phyloP scores from a whole-genome alignment of 1,139 yeast species.

The Scheffersomyces cryptocercus region DNA sequence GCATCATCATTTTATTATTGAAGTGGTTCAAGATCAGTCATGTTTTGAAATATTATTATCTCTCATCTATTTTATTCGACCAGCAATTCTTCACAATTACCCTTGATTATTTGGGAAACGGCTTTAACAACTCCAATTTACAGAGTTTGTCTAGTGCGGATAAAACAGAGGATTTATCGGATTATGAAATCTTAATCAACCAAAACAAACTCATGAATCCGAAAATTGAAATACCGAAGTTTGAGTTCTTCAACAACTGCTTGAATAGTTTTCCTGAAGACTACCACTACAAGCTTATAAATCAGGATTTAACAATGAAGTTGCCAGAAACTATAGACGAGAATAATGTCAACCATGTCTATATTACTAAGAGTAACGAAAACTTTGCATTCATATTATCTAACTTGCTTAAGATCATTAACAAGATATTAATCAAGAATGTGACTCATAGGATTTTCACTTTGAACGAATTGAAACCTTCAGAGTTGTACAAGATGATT shows the following conservation, averaged over 20 bases:
- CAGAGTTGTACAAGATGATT: constrained; percentile 47
- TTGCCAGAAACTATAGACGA: constrained; percentile 28
- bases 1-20: constrained; percentile 52
- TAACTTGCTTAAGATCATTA: constrained; percentile 45
- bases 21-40: constrained; percentile 84
- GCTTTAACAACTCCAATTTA: constrained; percentile 38
- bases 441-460: constrained; percentile 56
- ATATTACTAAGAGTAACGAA: constrained; percentile 36
- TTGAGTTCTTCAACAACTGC: constrained; percentile 49
- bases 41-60: constrained; percentile 73
- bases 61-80: constrained; percentile 74
- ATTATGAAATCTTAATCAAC: constrained; percentile 35
- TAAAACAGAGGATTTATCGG: constrained; percentile 22
- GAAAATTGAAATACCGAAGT: constrained; percentile 35
- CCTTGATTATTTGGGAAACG: constrained; percentile 39
- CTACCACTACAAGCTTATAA: constrained; percentile 27
- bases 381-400: constrained; percentile 46
- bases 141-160: constrained; percentile 19
- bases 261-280: constrained; percentile 18
- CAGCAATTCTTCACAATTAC: constrained; percentile 50
- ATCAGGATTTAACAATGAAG: constrained; percentile 27
- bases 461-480: constrained; percentile 57
- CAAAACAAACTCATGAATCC: constrained; percentile 51
- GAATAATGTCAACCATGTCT: constrained; percentile 28
- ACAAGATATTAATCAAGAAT: constrained; percentile 46